These are phyloP conservation scores for Phylloporus rhodoxanthus DNA, from an alignment of 768 basidiomycete genomes.

Conservation along the genomic window DNA sequence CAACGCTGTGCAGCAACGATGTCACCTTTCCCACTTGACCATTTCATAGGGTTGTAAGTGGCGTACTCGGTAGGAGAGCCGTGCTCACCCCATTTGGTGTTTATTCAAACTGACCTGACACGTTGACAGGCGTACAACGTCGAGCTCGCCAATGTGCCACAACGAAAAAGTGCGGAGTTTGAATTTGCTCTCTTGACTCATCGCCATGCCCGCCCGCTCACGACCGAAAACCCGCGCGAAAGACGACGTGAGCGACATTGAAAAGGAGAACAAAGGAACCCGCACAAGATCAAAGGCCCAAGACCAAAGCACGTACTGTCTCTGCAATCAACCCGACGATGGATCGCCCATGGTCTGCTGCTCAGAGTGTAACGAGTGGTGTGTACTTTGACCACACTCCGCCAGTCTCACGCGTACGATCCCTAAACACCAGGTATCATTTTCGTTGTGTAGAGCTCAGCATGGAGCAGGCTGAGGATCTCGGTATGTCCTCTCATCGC, in stretches of 20 bases:
- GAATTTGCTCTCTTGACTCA: constrained; percentile 27
- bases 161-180: constrained; percentile 27
- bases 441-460: constrained; percentile 67
- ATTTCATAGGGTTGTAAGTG: neutral
- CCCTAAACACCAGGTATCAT: constrained; percentile 59
- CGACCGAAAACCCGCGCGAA: constrained; percentile 33
- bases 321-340: constrained; percentile 65
- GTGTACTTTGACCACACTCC: constrained; percentile 18
- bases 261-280: constrained; percentile 28
- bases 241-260: constrained; percentile 25
- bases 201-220: constrained; percentile 43
- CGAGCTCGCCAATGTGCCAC: constrained; percentile 13
- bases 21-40: neutral
- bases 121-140: constrained; percentile 3
- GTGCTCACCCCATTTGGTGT: constrained; percentile 12
- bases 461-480: constrained; percentile 65
- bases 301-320: constrained; percentile 38
- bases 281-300: constrained; percentile 22
- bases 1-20: neutral
- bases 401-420: constrained; percentile 4
- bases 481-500: constrained; percentile 51
- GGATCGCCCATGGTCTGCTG: constrained; percentile 80
- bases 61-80: constrained; percentile 4
- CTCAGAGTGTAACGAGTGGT: constrained; percentile 69
- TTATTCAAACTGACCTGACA: constrained; percentile 17